Evolutionary conservation across 1,139 yeast species (phyloP), one percentile per base, ranked within the genome.

Genomic region (Scheffersomyces parashehatae): DNA sequence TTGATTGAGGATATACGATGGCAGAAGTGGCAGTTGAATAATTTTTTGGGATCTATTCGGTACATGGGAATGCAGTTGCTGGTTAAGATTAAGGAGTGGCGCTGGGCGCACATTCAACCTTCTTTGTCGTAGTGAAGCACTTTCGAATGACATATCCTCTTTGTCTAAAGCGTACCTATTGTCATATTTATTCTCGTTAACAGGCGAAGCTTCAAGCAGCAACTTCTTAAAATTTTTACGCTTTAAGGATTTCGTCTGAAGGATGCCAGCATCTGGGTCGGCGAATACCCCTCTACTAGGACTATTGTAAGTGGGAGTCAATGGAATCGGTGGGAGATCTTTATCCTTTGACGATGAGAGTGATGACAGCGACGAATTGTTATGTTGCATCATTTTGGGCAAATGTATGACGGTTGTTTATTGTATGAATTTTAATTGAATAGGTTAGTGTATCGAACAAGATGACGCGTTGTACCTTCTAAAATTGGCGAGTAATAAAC

Each of bases 211-310:
- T 4, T 64, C 67, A 35, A 88, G 67, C 29, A 85, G 81, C 36
- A 88, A 72, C 49, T 86, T 77, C 61, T 89, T 89, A 60, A 86
- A 72, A 60, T 89, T 89, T 53, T 86, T 81, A 44, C 96, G 75
- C 50, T 80, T 81, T 48, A 88, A 65, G 4, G 93, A 75, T 58
- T 81, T 85, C 34, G 83, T 54, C 69, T 77, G 62, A 64, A 78
- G 56, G 31, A 72, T 55, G 31, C 48, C 51, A 29, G 45, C 11
- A 35, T 38, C 34, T 7, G 40, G 38, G 12, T 41, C 29, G 13
- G 34, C 31, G 20, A 13, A 28, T 10, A 24, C 16, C 14, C 32
- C 16, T 9, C 35, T n/a, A 5, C 11, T 20, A 3, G 38, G 16
- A 13, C 28, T 11, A 14, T 14, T 14, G 5, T 40, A 10, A 7